Evolutionary conservation across 139 green algal species (phyloP).

Genomic region (Picochlorum sp.): DNA sequence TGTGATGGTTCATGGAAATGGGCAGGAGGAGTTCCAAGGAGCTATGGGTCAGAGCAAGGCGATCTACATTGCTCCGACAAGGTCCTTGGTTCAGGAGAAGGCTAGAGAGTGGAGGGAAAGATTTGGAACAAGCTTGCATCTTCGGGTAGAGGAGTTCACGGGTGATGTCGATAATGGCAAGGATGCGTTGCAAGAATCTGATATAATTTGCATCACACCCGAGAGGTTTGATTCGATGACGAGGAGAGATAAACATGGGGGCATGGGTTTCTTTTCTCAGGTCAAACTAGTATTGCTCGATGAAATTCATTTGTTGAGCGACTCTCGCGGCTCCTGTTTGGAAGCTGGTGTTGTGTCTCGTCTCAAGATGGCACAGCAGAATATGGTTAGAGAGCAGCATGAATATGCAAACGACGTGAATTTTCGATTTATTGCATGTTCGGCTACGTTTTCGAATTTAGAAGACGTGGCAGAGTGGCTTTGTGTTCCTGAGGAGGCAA

Average conservation of each 20-base stretch:
- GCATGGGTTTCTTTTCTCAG: constrained; percentile 56
- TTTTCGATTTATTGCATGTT: constrained; percentile 77
- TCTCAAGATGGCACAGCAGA: constrained; percentile 64
- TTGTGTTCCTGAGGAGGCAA: constrained; percentile 21
- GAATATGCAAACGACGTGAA: neutral
- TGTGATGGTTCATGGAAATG: constrained; percentile 13
- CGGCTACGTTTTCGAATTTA: constrained; percentile 77
- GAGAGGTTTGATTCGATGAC: constrained; percentile 80
- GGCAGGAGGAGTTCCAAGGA: neutral
- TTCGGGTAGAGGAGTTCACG: constrained; percentile 59
- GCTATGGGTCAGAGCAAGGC: constrained; percentile 32
- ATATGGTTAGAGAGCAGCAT: constrained; percentile 37
- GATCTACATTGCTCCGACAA: constrained; percentile 64
- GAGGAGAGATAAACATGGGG: constrained; percentile 35
- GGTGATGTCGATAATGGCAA: constrained; percentile 41
- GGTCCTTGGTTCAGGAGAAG: constrained; percentile 73
- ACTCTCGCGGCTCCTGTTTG: constrained; percentile 60
- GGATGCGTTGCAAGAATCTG: constrained; percentile 47
- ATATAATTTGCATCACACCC: constrained; percentile 74
- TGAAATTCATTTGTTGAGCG: constrained; percentile 85
- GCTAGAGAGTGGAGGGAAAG: constrained; percentile 60
- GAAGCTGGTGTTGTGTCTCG: constrained; percentile 76
- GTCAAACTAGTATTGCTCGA: constrained; percentile 81
- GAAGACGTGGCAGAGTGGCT: constrained; percentile 70
- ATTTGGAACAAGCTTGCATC: constrained; percentile 37